Evolutionary conservation across 768 basidiomycete genomes (phyloP).

Genomic region (Termitomyces sp.): DNA sequence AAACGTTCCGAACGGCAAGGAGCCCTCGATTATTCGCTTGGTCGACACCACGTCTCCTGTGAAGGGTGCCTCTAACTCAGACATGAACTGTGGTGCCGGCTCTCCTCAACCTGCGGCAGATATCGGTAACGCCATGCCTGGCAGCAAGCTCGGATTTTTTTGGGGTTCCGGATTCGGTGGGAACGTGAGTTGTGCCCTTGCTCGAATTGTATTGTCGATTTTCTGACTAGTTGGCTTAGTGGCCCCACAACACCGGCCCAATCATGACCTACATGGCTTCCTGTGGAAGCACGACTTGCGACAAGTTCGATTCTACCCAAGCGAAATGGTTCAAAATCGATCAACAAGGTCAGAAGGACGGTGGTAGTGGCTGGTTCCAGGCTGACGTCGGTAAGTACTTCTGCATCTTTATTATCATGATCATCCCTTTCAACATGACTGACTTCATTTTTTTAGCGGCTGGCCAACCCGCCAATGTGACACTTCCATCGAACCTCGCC

Average conservation of each 20-base stretch:
- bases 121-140: conserved; percentile 39
- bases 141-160: not conserved
- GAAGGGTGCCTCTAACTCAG: conserved; percentile 53
- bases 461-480: conserved; percentile 34
- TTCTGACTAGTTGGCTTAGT: conserved; percentile 19
- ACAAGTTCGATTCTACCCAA: conserved; percentile 48
- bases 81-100: conserved; percentile 55
- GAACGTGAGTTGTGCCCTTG: conserved; percentile 20
- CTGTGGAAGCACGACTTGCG: conserved; percentile 53
- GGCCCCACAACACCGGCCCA: conserved; percentile 58
- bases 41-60: conserved; percentile 31
- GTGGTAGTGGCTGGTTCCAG: conserved; percentile 42
- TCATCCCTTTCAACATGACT: not conserved
- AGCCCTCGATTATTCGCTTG: conserved; percentile 34
- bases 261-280: conserved; percentile 70
- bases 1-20: conserved; percentile 21
- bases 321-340: conserved; percentile 76
- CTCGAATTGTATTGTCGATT: not conserved
- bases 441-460: conserved; percentile 22
- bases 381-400: conserved; percentile 41
- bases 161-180: conserved; percentile 2
- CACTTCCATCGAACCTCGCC: conserved; percentile 46
- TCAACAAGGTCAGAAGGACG: conserved; percentile 37
- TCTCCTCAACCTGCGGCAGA: conserved; percentile 40
- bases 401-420: not conserved